Evolutionary conservation across 192 early-diverging fungal species (phyloP), one percentile per base, ranked within the genome.

Genomic region (Coemansia sp.): DNA sequence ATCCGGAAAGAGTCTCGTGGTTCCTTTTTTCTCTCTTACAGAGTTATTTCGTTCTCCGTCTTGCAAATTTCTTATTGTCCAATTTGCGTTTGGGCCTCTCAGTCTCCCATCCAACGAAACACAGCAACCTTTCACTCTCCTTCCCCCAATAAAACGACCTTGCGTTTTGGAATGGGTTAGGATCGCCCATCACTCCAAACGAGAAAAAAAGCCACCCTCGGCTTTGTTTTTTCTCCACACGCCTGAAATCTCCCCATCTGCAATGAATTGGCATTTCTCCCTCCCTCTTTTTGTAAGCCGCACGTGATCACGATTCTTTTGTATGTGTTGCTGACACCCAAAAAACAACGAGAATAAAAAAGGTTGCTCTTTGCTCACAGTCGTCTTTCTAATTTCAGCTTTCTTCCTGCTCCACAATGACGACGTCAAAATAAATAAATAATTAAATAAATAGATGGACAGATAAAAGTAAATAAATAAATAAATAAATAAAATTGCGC

Each of bases 1-100:
- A 59, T 59, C 57, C 57, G 57, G 39, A 59, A 59, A 59, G 12
- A 39, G 57, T 56, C 54, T 56, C 54, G 54, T 56, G 54, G 54
- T 56, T 56, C 32, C 32, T 15, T 9, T 37, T 56, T 37, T 56
- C n/a, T 16, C 47, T 10, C 8, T 54, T 54, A 3, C 26, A 26
- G 3, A 26, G 51, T 26, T 22, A 59, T 59, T 59, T 59, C 57
- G 57, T 41, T 39, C 57, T 59, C 57, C 57, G 57, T 59, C 57
- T n/a, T n/a, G 16, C 10, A 47, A 47, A 47, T 26, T 2, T 26
- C 21, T 21, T 22, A 54, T 54, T 54, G 51, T 54, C 26, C 26
- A 26, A 26, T 26, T 26, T 26, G 26, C 51, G 19, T 13, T 26
- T 49, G 12, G 12, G 11, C 47, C 47, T 49, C 18, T 49, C 18